Conservation (phyloP, 257 asterid species). For the Nicotiana benthamiana region DNA sequence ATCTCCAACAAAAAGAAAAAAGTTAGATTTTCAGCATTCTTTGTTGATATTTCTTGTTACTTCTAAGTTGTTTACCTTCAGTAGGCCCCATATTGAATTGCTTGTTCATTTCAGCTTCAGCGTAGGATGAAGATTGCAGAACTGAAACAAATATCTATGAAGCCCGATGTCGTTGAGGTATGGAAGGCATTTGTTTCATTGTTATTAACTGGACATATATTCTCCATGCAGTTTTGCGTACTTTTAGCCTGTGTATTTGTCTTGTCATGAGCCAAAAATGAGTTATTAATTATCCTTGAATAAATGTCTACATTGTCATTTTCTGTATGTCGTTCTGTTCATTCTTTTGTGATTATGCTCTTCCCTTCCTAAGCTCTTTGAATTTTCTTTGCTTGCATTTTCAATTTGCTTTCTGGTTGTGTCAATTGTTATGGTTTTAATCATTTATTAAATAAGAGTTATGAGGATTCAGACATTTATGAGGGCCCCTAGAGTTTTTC, state of each 20-base stretch:
- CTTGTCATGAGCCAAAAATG: neutral
- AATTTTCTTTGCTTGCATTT: neutral
- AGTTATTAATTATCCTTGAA: neutral
- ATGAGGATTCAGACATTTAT: neutral
- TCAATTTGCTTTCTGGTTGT: neutral
- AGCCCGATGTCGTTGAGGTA: slow-evolving; percentile 99
- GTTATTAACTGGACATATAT: neutral
- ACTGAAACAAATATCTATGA: slow-evolving; percentile 64
- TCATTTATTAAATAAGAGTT: neutral
- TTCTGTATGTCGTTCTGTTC: neutral
- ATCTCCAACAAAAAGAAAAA: slow-evolving; percentile 92
- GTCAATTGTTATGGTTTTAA: neutral
- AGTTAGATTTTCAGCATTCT: slow-evolving; percentile 27
- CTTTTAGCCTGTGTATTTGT: neutral
- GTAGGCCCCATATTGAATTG: slow-evolving; percentile 5
- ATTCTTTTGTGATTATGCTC: neutral
- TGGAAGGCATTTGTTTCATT: neutral
- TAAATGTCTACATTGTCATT: neutral
- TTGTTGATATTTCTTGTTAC: neutral
- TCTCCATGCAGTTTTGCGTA: neutral
- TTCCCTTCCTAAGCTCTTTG: neutral
- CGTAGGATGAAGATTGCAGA: slow-evolving; percentile 97
- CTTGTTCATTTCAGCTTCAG: slow-evolving; percentile 51
- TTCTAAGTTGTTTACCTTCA: neutral
- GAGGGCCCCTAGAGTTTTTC: no score